Base-by-base conservation (phyloP, 2,329 filamentous ascomycete species). In the Sarocladium brachiariae region DNA sequence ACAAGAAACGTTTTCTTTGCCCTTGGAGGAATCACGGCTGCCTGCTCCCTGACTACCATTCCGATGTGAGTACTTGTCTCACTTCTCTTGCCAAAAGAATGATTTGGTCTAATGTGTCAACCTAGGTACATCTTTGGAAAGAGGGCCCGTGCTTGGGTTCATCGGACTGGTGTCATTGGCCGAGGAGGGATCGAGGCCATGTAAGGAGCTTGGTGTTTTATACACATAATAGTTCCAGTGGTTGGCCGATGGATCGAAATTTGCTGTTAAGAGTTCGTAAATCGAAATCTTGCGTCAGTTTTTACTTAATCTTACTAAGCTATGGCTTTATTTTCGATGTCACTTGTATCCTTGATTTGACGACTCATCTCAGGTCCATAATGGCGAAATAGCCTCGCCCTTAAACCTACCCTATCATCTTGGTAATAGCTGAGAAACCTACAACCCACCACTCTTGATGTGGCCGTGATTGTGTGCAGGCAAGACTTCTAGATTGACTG, bases 101-200 rank as follows among this genome's bases (percentile, higher is more conserved):
- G 11, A 4, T 6, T 4, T 25, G 16, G 39, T 27, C 39, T 45
- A 45, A 45, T 5, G 4, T 25, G 21, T 14, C 21, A 30, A 7
- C 30, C 4, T 27, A 45, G 39, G 39, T 45, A 45, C 39, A 45
- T 45, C 24, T 45, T 45, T 16, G 39, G 39, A 45, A 45, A 45
- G 39, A 45, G 24, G 24, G 39, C 39, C 30, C 39, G 39, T n/a
- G 21, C 21, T 16, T 45, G 39, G 39, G 39, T 45, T 45, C 39
- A 45, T 27, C 21, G 24, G 16, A 45, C 7, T 45, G 39, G 39
- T 18, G n/a, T 45, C 10, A 45, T 45, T 45, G 39, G 39, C 16
- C 39, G 39, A 7, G 39, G 39, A 45, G 39, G 24, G 16, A 45
- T 45, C 24, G 39, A 45, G 39, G 39, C 30, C 39, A 45, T 45